Conservation (phyloP, 257 asterid genomes). For the Nicotiana otophora region DNA sequence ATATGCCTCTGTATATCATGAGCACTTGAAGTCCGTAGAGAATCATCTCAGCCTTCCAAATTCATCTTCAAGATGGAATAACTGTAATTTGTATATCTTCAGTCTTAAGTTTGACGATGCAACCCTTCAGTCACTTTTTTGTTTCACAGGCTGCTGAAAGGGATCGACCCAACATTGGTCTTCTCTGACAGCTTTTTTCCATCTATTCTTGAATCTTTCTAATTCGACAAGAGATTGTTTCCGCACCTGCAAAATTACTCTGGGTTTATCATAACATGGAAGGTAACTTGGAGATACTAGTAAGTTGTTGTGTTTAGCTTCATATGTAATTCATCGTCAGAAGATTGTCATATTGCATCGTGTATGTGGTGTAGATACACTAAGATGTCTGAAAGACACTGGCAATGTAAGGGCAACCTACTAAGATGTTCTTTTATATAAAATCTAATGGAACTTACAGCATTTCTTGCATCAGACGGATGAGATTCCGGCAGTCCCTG, state of each 20-base stretch:
- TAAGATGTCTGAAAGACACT: neutral
- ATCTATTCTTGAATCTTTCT: constrained; percentile 54
- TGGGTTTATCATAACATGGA: neutral
- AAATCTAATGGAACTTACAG: constrained; percentile 34
- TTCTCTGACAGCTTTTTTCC: constrained; percentile 60
- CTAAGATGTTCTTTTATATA: neutral
- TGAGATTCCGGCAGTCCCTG: constrained; percentile 28
- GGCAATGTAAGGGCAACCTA: neutral
- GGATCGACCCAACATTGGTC: constrained; percentile 69
- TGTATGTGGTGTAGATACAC: neutral
- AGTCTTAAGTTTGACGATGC: neutral
- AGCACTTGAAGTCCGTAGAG: neutral
- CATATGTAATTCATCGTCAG: neutral
- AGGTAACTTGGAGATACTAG: neutral
- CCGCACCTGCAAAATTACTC: constrained; percentile 37
- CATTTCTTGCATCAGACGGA: constrained; percentile 41
- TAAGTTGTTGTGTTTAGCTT: neutral
- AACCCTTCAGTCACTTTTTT: constrained; percentile 2
- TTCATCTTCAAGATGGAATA: neutral
- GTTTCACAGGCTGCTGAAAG: constrained; percentile 24
- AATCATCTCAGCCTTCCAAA: neutral
- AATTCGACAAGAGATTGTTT: constrained; percentile 44
- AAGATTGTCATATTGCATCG: neutral
- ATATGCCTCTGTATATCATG: neutral
- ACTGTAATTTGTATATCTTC: neutral